Evolutionary conservation across 192 early-diverging fungal genomes (phyloP).

Genomic region (Gryganskiella cystojenkinii): DNA sequence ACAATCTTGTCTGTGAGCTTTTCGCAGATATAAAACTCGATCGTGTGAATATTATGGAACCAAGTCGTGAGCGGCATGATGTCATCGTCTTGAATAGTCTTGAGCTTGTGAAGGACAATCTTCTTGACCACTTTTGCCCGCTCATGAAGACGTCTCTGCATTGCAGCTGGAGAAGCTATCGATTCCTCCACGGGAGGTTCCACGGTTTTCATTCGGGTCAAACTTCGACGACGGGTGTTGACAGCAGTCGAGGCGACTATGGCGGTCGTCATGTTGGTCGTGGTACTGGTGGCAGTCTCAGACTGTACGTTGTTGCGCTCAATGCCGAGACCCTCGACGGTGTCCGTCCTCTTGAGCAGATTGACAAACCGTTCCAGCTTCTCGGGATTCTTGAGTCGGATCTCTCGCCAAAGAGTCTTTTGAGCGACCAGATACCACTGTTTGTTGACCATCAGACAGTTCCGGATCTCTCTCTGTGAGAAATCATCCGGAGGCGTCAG

Average conservation of each 20-base stretch:
- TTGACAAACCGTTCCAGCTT: conserved; percentile 39
- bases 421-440: conserved; percentile 53
- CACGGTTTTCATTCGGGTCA: no score
- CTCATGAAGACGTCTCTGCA: conserved; percentile 47
- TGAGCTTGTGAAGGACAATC: conserved; percentile 52
- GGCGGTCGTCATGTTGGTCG: not conserved
- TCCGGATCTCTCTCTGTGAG: conserved; percentile 46
- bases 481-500: conserved; percentile 36
- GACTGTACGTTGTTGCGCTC: conserved; percentile 13
- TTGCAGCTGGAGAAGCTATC: conserved; percentile 22
- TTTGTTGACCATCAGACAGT: conserved; percentile 35
- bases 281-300: not conserved
- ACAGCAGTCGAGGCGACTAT: not conserved
- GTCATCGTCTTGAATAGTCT: conserved; percentile 36
- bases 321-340: conserved; percentile 25
- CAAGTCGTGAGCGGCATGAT: conserved; percentile 34
- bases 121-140: conserved; percentile 29
- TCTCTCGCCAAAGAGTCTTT: conserved; percentile 49
- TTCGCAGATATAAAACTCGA: conserved; percentile 68
- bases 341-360: conserved; percentile 36
- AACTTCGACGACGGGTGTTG: no score
- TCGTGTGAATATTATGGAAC: conserved; percentile 45
- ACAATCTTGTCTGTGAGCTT: conserved; percentile 56
- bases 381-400: conserved; percentile 32
- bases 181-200: conserved; percentile 27